Evolutionary conservation across 495 filamentous ascomycete genomes (phyloP).

Genomic region (Xylaria nigripes): DNA sequence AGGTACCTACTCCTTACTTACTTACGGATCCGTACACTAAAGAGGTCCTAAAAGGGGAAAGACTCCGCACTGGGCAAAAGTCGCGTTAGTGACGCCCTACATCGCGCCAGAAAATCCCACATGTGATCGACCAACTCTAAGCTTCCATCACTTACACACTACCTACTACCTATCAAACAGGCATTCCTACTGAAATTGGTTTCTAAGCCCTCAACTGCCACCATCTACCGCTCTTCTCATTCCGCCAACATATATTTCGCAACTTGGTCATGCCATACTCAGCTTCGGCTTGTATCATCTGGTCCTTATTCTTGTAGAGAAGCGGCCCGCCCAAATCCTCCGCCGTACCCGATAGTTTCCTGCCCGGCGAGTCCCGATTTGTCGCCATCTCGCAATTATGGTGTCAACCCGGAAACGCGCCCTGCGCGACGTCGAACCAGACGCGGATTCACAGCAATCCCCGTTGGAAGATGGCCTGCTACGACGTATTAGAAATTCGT

Average conservation of each 20-base stretch:
- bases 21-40: not conserved
- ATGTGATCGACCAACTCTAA: constrained; percentile 6
- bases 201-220: not conserved
- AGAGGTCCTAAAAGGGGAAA: not conserved
- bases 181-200: not conserved
- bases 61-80: not conserved
- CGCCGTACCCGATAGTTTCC: not conserved
- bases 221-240: not conserved
- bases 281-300: not conserved
- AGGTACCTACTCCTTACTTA: too few relatives aligned
- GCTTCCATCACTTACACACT: not conserved
- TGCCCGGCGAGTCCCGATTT: not conserved
- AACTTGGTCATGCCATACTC: not conserved
- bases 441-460: constrained; percentile 29
- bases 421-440: constrained; percentile 56
- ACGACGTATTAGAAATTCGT: constrained; percentile 70
- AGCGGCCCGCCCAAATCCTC: not conserved
- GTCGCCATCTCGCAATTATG: constrained; percentile 29
- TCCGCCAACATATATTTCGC: not conserved
- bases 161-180: not conserved
- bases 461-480: constrained; percentile 49
- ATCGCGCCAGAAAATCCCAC: constrained; percentile 13
- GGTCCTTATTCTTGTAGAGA: not conserved
- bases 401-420: constrained; percentile 59
- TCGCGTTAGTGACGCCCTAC: constrained; percentile 12